Percentiles rank a stretch among this genome's conserved stretches.
These are phyloP conservation scores for Drechslerella dactyloides DNA, from an alignment of 2,329 filamentous ascomycete species.

Conservation along the genomic window DNA sequence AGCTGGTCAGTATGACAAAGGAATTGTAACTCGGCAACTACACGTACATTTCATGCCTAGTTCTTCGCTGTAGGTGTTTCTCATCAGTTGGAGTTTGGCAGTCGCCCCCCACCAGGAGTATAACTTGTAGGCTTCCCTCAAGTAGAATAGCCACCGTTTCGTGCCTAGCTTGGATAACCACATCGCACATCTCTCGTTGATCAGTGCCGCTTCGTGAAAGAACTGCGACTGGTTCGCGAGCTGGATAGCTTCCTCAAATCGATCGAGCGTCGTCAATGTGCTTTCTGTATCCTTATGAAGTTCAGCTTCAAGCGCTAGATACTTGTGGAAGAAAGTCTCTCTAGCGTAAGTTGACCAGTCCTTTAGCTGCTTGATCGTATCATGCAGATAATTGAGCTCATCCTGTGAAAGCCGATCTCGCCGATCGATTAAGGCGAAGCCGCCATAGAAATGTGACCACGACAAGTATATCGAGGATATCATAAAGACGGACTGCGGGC, in stretches of 20 bases:
- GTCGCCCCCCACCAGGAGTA: slow-evolving; percentile 55
- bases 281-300: slow-evolving; percentile 52
- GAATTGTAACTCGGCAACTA: slow-evolving; percentile 9
- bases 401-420: slow-evolving; percentile 51
- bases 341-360: slow-evolving; percentile 53
- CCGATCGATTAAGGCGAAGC: slow-evolving; percentile 53
- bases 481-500: slow-evolving; percentile 45
- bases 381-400: slow-evolving; percentile 51
- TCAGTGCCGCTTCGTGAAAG: slow-evolving; percentile 54
- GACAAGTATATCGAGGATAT: slow-evolving; percentile 52
- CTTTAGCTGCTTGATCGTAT: slow-evolving; percentile 53
- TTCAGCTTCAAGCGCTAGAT: slow-evolving; percentile 54
- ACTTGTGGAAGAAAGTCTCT: slow-evolving; percentile 55
- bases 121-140: slow-evolving; percentile 53
- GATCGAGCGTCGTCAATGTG: slow-evolving; percentile 54
- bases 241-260: slow-evolving; percentile 54
- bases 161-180: slow-evolving; percentile 54
- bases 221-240: slow-evolving; percentile 54
- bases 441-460: slow-evolving; percentile 54
- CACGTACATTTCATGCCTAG: slow-evolving; percentile 50
- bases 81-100: slow-evolving; percentile 53
- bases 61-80: slow-evolving; percentile 53
- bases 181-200: slow-evolving; percentile 54
- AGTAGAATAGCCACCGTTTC: slow-evolving; percentile 52
- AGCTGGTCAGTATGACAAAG: slow-evolving; percentile 18